A percentile compares a stretch with the other conserved stretches of the same genome.
These are phyloP conservation scores for Coemansia sp. DNA, from an alignment of 192 early-diverging fungal species.

Conservation along the genomic window DNA sequence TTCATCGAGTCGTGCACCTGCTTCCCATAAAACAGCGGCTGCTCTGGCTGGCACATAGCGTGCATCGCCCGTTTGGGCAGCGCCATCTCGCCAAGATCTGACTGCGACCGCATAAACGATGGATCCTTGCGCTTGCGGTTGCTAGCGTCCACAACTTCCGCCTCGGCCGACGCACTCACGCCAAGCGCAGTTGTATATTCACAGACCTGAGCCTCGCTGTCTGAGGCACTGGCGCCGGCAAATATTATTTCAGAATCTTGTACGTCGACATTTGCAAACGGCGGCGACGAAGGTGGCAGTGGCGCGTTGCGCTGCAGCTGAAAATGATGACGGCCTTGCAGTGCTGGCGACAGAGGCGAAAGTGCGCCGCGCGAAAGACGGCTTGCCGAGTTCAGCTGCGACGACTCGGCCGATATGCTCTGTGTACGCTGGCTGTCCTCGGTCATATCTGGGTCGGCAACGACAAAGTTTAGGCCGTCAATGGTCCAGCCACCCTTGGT, in stretches of 20 bases:
- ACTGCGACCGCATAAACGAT: constrained; percentile 55
- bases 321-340: constrained; percentile 12
- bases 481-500: constrained; percentile 30
- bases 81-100: constrained; percentile 39
- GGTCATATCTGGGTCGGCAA: constrained; percentile 38
- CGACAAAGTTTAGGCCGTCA: constrained; percentile 30
- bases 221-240: constrained; percentile 17
- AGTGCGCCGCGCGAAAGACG: constrained; percentile 4
- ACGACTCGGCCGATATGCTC: constrained; percentile 45
- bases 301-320: constrained; percentile 25
- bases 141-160: neutral
- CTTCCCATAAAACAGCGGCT: neutral
- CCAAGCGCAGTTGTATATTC: constrained; percentile 8
- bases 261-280: neutral
- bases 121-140: constrained; percentile 52
- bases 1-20: neutral
- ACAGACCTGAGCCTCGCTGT: constrained; percentile 16
- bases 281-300: constrained; percentile 24
- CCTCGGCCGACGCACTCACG: constrained; percentile 4
- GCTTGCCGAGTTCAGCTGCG: constrained; percentile 17
- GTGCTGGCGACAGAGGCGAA: constrained; percentile 13
- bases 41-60: neutral
- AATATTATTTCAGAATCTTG: constrained; percentile 17
- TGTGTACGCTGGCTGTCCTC: constrained; percentile 52
- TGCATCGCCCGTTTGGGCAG: constrained; percentile 39